Conservation (phyloP, 2,329 filamentous ascomycete species). For the Didymellaceae sp. region DNA sequence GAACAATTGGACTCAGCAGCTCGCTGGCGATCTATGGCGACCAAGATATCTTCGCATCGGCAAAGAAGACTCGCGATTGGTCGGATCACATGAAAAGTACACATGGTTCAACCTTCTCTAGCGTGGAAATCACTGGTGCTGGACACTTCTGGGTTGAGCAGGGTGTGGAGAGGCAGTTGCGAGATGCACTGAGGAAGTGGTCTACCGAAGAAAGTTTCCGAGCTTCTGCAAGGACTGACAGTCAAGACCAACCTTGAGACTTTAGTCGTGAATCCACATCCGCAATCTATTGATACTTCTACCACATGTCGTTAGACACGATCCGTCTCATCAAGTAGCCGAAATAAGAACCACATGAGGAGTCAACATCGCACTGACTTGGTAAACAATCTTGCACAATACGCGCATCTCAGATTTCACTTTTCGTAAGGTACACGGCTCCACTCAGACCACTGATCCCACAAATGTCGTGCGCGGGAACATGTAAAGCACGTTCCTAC, state of each 20-base stretch:
- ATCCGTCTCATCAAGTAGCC: too few species aligned
- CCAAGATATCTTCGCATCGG: constrained; percentile 74
- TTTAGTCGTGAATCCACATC: too few species aligned
- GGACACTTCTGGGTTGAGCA: constrained; percentile 60
- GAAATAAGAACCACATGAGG: too few species aligned
- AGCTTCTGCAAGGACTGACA: not conserved
- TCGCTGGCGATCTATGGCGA: constrained; percentile 78
- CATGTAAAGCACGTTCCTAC: too few species aligned
- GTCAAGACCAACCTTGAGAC: not conserved
- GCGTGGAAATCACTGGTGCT: constrained; percentile 55
- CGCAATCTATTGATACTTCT: too few species aligned
- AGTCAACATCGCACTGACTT: too few species aligned
- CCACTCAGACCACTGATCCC: too few species aligned
- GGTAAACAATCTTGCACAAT: too few species aligned
- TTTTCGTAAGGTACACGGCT: too few species aligned
- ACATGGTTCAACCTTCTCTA: constrained; percentile 43
- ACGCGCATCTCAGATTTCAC: too few species aligned
- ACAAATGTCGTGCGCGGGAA: too few species aligned
- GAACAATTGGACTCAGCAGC: constrained; percentile 32
- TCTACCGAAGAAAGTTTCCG: constrained; percentile 27
- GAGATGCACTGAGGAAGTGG: constrained; percentile 52
- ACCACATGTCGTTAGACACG: too few species aligned
- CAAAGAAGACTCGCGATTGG: constrained; percentile 72
- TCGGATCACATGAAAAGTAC: constrained; percentile 57
- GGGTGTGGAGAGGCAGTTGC: constrained; percentile 49